A percentile compares a stretch with the other conserved stretches of the same genome.
phyloP scores from a whole-genome alignment of 2,329 filamentous ascomycete species.

The Annulohypoxylon truncatum region DNA sequence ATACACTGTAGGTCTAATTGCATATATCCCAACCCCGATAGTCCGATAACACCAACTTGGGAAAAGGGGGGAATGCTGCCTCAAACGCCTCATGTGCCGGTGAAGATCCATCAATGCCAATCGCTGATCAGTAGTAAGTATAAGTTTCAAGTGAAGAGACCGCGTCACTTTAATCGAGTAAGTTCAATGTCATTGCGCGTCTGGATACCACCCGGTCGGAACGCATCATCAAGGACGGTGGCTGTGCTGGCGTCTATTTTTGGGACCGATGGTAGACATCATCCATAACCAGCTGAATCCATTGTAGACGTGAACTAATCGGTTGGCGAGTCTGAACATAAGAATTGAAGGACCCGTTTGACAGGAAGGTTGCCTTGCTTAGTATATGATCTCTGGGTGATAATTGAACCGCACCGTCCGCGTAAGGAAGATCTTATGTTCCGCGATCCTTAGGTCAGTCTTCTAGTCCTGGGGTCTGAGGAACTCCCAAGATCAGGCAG shows the following conservation, averaged over 20 bases:
- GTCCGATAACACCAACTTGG: background rate
- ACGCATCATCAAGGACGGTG: background rate
- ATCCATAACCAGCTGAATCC: background rate
- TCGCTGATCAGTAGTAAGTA: background rate
- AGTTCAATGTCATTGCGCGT: conserved; percentile 2
- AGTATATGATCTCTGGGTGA: background rate
- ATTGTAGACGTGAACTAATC: background rate
- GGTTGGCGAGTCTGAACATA: background rate
- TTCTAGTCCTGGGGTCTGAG: background rate
- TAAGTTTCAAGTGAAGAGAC: background rate
- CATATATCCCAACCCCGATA: background rate
- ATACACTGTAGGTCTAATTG: background rate
- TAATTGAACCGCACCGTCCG: background rate
- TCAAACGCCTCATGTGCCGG: background rate
- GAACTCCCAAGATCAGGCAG: background rate
- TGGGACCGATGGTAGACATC: background rate
- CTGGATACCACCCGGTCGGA: background rate
- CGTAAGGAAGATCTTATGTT: background rate
- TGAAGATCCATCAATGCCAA: background rate
- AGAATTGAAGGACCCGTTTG: background rate
- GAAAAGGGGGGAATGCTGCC: background rate
- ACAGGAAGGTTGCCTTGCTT: background rate
- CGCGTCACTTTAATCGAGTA: background rate
- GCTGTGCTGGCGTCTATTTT: conserved; percentile 6
- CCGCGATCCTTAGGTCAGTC: background rate